Base-by-base conservation (phyloP, 768 basidiomycete genomes). In the Mrakia blollopis region DNA sequence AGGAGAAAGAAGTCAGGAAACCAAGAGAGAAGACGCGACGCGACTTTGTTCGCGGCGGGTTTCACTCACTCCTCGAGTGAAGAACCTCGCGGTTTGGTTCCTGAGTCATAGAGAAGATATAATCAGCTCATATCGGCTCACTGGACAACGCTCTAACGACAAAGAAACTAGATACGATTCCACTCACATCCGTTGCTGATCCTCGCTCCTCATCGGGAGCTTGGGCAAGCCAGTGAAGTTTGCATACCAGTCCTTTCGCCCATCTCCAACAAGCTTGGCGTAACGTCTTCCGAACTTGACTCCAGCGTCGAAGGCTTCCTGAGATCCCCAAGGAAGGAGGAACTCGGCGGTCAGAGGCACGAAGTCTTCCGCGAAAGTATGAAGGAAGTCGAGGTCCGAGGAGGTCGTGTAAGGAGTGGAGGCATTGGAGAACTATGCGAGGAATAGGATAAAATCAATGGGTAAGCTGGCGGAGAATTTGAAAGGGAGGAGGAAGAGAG, bases 361-460 rank as follows among this genome's bases (percentile, higher is more conserved):
- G 69, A 82, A 79, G 52, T 77, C 72, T 21, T 80, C 18, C 1
- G 18, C 39, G 39, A 68, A 75, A 23, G 79, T 80, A 13, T 73
- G 78, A 60, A 71, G 65, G 62, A 82, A 81, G 28, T 60, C 74
- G 35, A 62, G 52, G 73, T 80, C 80, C 21, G 73, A 30, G 39
- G 75, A 61, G 30, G 79, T 50, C 1, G 80, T 68, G 37, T 68
- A 68, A 4, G 39, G 39, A n/a, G 35, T 68, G 5, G 65, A 68
- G 23, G 21, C 65, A 13, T 68, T 68, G 18, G 39, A 68, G 65
- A 44, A 39, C 65, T 68, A 35, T 11, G 32, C 5, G 52, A 57
- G 2, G 16, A 23, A 30, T 39, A 32, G 32, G 7, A 23, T 35
- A 16, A 67, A 37, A 37, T 6, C 30, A 23, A 5, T 13, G 62